Base-by-base conservation (phyloP, 129 eudicot genomes). In the Lactuca saligna region DNA sequence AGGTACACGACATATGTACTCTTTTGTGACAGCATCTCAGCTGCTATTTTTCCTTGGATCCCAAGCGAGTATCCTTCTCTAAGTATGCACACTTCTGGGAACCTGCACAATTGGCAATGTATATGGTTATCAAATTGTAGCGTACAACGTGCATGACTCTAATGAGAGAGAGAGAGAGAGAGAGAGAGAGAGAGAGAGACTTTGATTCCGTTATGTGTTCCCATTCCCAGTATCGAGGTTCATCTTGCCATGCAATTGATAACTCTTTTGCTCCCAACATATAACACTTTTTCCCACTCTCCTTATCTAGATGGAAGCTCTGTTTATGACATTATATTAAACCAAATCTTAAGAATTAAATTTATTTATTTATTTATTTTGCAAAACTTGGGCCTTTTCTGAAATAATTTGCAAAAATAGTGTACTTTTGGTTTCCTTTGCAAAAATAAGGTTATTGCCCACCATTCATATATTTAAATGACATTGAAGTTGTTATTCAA, bases 261-360 rank as follows among this genome's bases (percentile, higher is more conserved):
- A 86, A 82, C 35, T 63, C 74, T 58, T 80, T 77, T 46, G 91
- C 81, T 6, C 65, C 60, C 25, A 82, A 17, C 85, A 80, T 73
- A 12, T 56, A 80, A n/a, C 83, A 77, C 29, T 82, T 86, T 72
- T 81, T 83, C 29, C 29, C 29, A 25, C 29, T 25, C 29, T 25
- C 29, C 29, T 25, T 25, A 25, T 25, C 29, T 25, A 29, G 88
- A 82, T 55, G 61, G 83, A 83, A 83, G 58, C 79, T 56, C 88
- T 85, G 71, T 72, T 17, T 4, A 34, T 11, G 7, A 3, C 12
- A 63, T 33, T 6, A 57, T 13, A 5, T 25, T 25, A 38, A 61
- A 15, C 9, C 14, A 13, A 0, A 25, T 25, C 29, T 0, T 25
- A 25, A 25, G 29, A 25, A 25, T 25, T 25, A 25, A 25, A 25